Base-by-base conservation (phyloP, 805 yeast genomes). In the Allodekkera sacchari region DNA sequence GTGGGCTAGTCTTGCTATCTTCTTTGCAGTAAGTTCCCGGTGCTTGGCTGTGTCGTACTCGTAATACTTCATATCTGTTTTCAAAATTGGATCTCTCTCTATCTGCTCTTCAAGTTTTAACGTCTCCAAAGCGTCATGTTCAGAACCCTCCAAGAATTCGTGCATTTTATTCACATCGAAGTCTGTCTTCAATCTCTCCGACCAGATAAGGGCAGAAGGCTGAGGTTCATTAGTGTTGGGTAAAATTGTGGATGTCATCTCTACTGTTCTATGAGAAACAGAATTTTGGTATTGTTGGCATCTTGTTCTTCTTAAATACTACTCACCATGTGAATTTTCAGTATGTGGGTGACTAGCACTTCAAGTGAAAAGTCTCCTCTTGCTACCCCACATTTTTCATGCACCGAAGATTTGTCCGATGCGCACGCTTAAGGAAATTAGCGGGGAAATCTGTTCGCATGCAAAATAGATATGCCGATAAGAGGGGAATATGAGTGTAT, bases 41-140 rank as follows among this genome's bases (percentile, higher is more conserved):
- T 76, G 74, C 46, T 75, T 61, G 1, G 50, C 59, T 48, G 74
- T 77, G 23, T 66, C 59, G 41, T 63, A 50, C 39, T 80, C 85
- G 48, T 78, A 81, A 52, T 69, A 72, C 22, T 61, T 50, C 5
- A 74, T 59, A 23, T 65, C 64, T 2, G 75, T 66, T 24, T 68
- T 64, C 35, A 81, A 60, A 11, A 79, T 55, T 1, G 87, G 87
- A 52, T 81, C 89, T 42, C 76, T 64, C 46, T 74, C 76, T 47
- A 79, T 59, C 47, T 78, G 76, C 40, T 68, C 74, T 48, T 70
- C 57, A 43, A 77, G 51, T 12, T 49, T 43, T 38, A 68, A 68
- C n/a, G 74, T 67, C 34, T 60, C 52, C 8, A 55, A 55, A 6
- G 77, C 66, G 26, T 61, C 61, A 22, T 63, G 61, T 16, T 61